Evolutionary conservation across 257 asterid species (phyloP).

Genomic region (Lavandula angustifolia): DNA sequence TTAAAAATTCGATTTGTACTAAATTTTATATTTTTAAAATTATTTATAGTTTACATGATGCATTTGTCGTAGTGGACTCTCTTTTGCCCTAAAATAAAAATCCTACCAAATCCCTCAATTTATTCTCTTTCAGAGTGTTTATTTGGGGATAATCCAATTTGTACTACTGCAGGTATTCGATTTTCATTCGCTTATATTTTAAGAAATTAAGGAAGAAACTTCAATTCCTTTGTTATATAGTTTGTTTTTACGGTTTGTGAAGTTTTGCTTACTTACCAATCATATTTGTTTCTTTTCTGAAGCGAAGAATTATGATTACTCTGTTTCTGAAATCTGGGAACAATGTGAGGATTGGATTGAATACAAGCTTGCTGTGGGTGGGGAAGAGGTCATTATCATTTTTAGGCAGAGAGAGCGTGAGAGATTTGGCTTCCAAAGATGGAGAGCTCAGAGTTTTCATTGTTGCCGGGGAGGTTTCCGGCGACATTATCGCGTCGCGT

Average conservation of each 20-base stretch:
- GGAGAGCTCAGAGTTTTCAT: conserved; percentile 90
- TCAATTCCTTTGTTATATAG: not conserved
- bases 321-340: conserved; percentile 36
- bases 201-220: not conserved
- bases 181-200: not conserved
- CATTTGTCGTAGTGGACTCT: not conserved
- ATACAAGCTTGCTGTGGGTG: conserved; percentile 32
- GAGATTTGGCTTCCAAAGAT: conserved; percentile 65
- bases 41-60: no score
- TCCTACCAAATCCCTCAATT: not conserved
- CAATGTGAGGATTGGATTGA: conserved; percentile 32
- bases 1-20: no score
- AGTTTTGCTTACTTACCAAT: not conserved
- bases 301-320: not conserved
- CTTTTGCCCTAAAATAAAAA: not conserved
- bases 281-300: not conserved
- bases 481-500: conserved; percentile 82
- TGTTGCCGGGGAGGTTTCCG: conserved; percentile 98
- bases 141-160: not conserved
- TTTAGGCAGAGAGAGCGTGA: conserved; percentile 41
- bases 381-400: conserved; percentile 44
- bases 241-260: not conserved
- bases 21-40: no score
- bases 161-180: not conserved
- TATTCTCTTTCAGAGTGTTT: not conserved